phyloP scores from a whole-genome alignment of 2,329 filamentous ascomycete genomes.

The Ophiostoma fasciatum region DNA sequence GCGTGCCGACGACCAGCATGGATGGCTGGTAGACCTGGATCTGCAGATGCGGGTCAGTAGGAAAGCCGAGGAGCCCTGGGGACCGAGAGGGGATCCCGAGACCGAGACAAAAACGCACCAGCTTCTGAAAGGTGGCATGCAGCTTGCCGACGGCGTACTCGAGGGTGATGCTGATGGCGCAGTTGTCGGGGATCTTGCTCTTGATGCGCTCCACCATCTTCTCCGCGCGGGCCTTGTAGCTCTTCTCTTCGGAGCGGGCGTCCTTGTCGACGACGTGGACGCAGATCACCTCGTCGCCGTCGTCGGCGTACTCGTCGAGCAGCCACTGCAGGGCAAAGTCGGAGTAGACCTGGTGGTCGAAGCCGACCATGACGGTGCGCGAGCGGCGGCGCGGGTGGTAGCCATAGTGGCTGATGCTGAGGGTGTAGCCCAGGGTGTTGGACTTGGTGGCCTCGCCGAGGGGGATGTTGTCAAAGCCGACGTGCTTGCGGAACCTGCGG shows the following conservation, averaged over 20 bases:
- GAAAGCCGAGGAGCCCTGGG: no score
- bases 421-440: conserved; percentile 55
- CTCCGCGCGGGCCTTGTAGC: conserved; percentile 64
- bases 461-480: conserved; percentile 46
- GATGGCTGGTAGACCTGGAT: conserved; percentile 86
- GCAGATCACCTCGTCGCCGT: conserved; percentile 87
- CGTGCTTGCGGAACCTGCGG: conserved; percentile 46
- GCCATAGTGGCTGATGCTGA: conserved; percentile 75
- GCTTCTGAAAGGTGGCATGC: conserved; percentile 76
- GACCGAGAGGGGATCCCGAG: background rate
- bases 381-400: conserved; percentile 70
- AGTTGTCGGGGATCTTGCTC: conserved; percentile 61
- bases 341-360: conserved; percentile 83
- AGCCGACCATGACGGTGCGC: conserved; percentile 78
- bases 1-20: conserved; percentile 80
- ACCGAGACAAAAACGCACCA: conserved; percentile 48
- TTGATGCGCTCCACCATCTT: conserved; percentile 62
- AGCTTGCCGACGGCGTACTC: conserved; percentile 85
- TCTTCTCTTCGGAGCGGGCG: conserved; percentile 50
- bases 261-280: conserved; percentile 79
- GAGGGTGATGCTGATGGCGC: conserved; percentile 70
- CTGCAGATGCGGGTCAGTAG: conserved; percentile 26
- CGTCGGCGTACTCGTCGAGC: conserved; percentile 80
- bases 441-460: conserved; percentile 43
- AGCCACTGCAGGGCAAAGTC: conserved; percentile 89